phyloP scores from a whole-genome alignment of 495 filamentous ascomycete species.

The Penicillium ochrochloron region DNA sequence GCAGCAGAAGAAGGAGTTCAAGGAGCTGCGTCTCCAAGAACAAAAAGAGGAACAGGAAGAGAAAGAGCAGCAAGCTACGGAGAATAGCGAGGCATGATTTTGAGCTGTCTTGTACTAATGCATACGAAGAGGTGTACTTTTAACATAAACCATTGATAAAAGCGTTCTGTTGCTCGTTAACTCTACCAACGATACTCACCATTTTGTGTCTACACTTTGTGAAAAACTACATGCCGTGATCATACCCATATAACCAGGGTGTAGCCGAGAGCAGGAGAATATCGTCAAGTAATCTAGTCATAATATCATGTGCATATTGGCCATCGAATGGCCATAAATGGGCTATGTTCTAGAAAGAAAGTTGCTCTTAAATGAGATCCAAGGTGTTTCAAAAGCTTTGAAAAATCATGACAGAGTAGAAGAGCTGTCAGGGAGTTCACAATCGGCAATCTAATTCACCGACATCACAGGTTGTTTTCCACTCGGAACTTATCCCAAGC shows the following conservation, averaged over 20 bases:
- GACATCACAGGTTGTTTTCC: slow-evolving; percentile 67
- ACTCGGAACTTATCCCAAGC: slow-evolving; percentile 97
- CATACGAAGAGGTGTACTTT: slow-evolving; percentile 20
- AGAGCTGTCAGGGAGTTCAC: not conserved
- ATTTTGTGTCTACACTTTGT: not conserved
- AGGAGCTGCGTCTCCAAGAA: slow-evolving; percentile 38
- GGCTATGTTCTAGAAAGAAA: slow-evolving; percentile 20
- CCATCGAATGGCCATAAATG: not conserved
- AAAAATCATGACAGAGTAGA: slow-evolving; percentile 10
- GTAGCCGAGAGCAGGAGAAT: too few species aligned
- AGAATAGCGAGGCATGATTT: slow-evolving; percentile 21
- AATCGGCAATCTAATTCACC: slow-evolving; percentile 9
- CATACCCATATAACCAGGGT: too few species aligned
- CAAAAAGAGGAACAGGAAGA: slow-evolving; percentile 42
- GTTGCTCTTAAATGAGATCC: not conserved
- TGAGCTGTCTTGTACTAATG: slow-evolving; percentile 5
- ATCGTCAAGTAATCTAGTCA: too few species aligned
- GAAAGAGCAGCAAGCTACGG: slow-evolving; percentile 16
- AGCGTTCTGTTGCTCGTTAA: slow-evolving; percentile 5
- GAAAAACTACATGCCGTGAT: not conserved
- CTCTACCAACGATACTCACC: not conserved
- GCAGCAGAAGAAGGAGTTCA: slow-evolving; percentile 55
- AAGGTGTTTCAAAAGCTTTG: not conserved
- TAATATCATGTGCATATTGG: slow-evolving; percentile 12
- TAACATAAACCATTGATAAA: slow-evolving; percentile 14